phyloP scores from a whole-genome alignment of 805 yeast species.

The Teunomyces pallodes region DNA sequence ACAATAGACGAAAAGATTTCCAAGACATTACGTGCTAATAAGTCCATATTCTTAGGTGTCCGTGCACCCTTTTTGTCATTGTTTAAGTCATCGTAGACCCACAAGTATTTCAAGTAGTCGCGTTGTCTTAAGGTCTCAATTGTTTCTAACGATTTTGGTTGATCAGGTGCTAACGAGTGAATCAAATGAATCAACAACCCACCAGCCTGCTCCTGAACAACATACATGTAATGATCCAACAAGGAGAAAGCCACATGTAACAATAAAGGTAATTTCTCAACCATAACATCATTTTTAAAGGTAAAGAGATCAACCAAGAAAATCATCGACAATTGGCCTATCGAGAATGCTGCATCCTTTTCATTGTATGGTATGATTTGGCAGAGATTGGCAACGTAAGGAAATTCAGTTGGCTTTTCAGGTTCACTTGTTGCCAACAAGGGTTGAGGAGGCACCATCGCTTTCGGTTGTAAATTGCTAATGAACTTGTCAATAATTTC shows the following conservation, averaged over 20 bases:
- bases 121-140: slow-evolving; percentile 56
- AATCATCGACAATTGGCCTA: slow-evolving; percentile 83
- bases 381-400: slow-evolving; percentile 75
- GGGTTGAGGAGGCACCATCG: slow-evolving; percentile 76
- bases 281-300: slow-evolving; percentile 60
- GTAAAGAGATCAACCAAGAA: slow-evolving; percentile 79
- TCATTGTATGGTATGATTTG: slow-evolving; percentile 50
- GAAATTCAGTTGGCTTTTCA: slow-evolving; percentile 35
- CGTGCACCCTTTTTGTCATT: slow-evolving; percentile 74
- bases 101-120: slow-evolving; percentile 47
- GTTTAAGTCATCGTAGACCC: slow-evolving; percentile 86
- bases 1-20: slow-evolving; percentile 49
- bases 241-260: slow-evolving; percentile 78
- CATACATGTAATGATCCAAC: slow-evolving; percentile 79
- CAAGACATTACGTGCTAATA: slow-evolving; percentile 60
- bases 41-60: slow-evolving; percentile 84
- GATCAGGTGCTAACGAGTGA: slow-evolving; percentile 56
- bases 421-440: slow-evolving; percentile 2
- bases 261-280: slow-evolving; percentile 62
- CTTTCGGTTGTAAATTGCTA: slow-evolving; percentile 72
- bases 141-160: slow-evolving; percentile 54
- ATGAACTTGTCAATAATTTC: slow-evolving; percentile 60
- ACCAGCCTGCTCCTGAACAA: slow-evolving; percentile 83
- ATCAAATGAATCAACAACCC: slow-evolving; percentile 71
- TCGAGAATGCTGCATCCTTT: slow-evolving; percentile 75